These are phyloP conservation scores for Rutstroemia sydowiana DNA, from an alignment of 2,329 filamentous ascomycete genomes.

Conservation along the genomic window DNA sequence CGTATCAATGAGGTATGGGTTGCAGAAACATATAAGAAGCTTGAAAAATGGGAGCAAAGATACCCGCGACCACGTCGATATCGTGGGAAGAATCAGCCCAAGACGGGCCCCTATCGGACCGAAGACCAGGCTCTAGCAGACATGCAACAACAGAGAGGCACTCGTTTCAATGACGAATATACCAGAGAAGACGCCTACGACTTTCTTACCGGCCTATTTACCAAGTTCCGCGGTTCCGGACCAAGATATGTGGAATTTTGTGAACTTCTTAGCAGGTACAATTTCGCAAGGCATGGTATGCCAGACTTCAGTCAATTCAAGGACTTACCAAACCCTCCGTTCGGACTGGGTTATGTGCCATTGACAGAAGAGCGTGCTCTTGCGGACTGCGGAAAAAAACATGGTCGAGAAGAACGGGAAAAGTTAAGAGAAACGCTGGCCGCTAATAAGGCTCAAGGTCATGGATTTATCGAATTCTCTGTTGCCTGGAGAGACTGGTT, in stretches of 20 bases:
- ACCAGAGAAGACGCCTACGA: too few relatives aligned
- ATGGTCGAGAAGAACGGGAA: too few relatives aligned
- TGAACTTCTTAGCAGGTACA: not conserved
- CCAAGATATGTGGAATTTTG: not conserved
- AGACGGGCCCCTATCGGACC: not conserved
- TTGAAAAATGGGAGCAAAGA: constrained; percentile 5
- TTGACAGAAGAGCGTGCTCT: too few relatives aligned
- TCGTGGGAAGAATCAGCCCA: not conserved
- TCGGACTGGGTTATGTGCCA: too few relatives aligned
- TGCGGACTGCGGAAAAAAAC: too few relatives aligned
- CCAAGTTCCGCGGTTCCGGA: not conserved
- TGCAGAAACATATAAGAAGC: constrained; percentile 12
- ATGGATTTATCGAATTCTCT: not conserved
- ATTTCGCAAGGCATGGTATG: not conserved
- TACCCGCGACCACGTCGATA: not conserved
- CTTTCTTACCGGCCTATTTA: not conserved
- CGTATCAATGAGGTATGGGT: constrained; percentile 21
- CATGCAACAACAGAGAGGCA: not conserved
- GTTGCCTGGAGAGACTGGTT: not conserved
- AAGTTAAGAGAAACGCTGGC: not conserved
- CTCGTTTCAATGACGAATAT: too few relatives aligned
- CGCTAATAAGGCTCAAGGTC: not conserved
- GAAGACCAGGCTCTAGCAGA: not conserved
- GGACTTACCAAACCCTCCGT: too few relatives aligned
- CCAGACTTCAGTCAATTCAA: too few relatives aligned